Conservation (phyloP, 1,284 basidiomycete genomes). For the Vanrija sp. region DNA sequence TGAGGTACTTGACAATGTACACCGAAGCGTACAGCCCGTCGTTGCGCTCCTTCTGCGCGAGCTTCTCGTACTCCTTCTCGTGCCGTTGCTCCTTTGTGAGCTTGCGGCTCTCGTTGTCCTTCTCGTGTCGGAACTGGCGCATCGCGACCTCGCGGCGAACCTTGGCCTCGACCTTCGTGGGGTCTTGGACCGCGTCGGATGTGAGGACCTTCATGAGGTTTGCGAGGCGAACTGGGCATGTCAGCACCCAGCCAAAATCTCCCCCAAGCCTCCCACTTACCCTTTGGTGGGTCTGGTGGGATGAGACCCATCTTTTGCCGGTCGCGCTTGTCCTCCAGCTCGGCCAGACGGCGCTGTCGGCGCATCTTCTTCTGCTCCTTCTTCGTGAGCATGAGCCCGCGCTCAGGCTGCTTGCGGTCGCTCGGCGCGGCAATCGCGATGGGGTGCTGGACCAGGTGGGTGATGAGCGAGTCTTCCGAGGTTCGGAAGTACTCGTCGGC, state of each 20-base stretch:
- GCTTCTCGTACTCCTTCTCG: slow-evolving; percentile 81
- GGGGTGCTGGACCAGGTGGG: slow-evolving; percentile 91
- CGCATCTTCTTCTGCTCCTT: slow-evolving; percentile 98
- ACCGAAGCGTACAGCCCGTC: slow-evolving; percentile 81
- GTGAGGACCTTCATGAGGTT: slow-evolving; percentile 99
- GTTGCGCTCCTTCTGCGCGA: slow-evolving; percentile 70
- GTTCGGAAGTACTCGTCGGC: slow-evolving; percentile 56
- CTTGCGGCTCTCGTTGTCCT: slow-evolving; percentile 84
- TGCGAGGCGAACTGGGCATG: slow-evolving; percentile 71
- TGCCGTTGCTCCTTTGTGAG: slow-evolving; percentile 82
- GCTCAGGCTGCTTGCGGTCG: slow-evolving; percentile 68
- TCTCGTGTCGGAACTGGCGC: slow-evolving; percentile 82
- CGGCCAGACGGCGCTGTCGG: slow-evolving; percentile 78
- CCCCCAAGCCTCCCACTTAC: slow-evolving; percentile 49
- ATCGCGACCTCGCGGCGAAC: slow-evolving; percentile 89
- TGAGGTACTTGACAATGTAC: slow-evolving; percentile 84
- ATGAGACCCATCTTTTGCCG: slow-evolving; percentile 92
- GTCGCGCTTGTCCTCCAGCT: slow-evolving; percentile 91
- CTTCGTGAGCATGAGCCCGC: slow-evolving; percentile 84
- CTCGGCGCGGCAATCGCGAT: slow-evolving; percentile 90
- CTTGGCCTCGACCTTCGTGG: slow-evolving; percentile 92
- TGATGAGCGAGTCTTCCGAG: slow-evolving; percentile 70
- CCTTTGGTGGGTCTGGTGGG: slow-evolving; percentile 93
- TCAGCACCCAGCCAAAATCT: not conserved
- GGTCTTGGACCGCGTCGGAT: slow-evolving; percentile 89